Evolutionary conservation across 73 alveolate genomes (phyloP).

Genomic region (Uronychia binucleata): DNA sequence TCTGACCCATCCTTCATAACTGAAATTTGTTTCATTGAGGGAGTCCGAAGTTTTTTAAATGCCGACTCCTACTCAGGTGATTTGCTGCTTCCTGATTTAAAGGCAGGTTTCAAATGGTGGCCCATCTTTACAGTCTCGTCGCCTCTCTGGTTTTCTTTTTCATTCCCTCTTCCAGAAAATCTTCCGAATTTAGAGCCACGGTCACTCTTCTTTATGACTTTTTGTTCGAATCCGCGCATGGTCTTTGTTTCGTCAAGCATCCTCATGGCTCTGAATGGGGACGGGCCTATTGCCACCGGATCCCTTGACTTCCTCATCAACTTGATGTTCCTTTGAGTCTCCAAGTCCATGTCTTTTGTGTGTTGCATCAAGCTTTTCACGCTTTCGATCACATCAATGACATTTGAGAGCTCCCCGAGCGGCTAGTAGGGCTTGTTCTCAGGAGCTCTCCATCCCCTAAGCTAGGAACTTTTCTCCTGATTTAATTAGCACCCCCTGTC

Average conservation of each 20-base stretch:
- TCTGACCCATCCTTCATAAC: conserved; percentile 4
- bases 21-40: not conserved
- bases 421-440: conserved; percentile 34
- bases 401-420: conserved; percentile 26
- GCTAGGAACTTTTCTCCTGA: too few relatives aligned
- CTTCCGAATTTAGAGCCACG: not conserved
- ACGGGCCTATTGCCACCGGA: conserved; percentile 14
- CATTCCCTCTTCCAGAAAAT: not conserved
- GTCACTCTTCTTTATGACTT: not conserved
- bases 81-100: too few relatives aligned
- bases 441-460: conserved; percentile 38
- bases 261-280: conserved; percentile 2
- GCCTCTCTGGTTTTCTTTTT: not conserved
- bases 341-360: conserved; percentile 9
- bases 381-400: conserved; percentile 6
- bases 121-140: not conserved
- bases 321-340: conserved; percentile 24
- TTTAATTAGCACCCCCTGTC: too few relatives aligned
- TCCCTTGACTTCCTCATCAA: conserved; percentile 9
- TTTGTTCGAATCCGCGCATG: not conserved
- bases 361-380: conserved; percentile 12
- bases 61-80: not conserved
- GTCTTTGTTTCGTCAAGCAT: not conserved
- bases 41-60: not conserved
- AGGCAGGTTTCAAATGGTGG: not conserved